These are phyloP conservation scores for Violaceomyces palustris DNA, from an alignment of 1,284 basidiomycete genomes.

Conservation along the genomic window DNA sequence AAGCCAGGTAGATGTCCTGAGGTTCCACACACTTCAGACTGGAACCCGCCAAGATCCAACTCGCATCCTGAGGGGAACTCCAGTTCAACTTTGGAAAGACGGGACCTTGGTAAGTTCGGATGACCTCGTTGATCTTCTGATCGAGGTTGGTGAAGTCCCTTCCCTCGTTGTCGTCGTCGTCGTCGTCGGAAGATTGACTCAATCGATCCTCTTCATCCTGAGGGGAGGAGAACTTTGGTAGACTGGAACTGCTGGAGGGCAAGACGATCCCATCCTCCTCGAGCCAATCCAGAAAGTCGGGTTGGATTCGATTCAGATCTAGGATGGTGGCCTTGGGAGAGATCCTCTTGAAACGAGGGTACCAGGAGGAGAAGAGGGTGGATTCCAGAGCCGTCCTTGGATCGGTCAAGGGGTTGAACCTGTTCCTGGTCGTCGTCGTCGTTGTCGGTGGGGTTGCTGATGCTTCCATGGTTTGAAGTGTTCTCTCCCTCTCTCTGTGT, in stretches of 20 bases:
- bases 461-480: too few relatives aligned
- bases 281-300: conserved; percentile 68
- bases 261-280: conserved; percentile 74
- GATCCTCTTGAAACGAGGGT: conserved; percentile 65
- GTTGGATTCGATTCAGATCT: conserved; percentile 60
- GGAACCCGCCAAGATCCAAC: conserved; percentile 83
- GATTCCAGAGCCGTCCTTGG: conserved; percentile 59
- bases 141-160: conserved; percentile 61
- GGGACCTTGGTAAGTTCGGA: conserved; percentile 66
- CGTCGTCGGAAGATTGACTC: conserved; percentile 54
- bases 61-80: conserved; percentile 62
- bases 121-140: conserved; percentile 64
- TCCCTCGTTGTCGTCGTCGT: conserved; percentile 54
- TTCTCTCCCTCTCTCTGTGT: too few relatives aligned
- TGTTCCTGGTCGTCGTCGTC: too few relatives aligned
- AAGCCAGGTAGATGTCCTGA: conserved; percentile 81
- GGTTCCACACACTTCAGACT: conserved; percentile 81
- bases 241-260: conserved; percentile 55
- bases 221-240: too few relatives aligned
- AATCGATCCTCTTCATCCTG: conserved; percentile 59
- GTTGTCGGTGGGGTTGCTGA: too few relatives aligned
- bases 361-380: conserved; percentile 79
- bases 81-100: conserved; percentile 75
- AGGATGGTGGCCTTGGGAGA: conserved; percentile 76
- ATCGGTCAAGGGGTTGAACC: conserved; percentile 62